Base-by-base conservation (phyloP, 192 early-diverging fungal species). In the Obelidium mucronatum region DNA sequence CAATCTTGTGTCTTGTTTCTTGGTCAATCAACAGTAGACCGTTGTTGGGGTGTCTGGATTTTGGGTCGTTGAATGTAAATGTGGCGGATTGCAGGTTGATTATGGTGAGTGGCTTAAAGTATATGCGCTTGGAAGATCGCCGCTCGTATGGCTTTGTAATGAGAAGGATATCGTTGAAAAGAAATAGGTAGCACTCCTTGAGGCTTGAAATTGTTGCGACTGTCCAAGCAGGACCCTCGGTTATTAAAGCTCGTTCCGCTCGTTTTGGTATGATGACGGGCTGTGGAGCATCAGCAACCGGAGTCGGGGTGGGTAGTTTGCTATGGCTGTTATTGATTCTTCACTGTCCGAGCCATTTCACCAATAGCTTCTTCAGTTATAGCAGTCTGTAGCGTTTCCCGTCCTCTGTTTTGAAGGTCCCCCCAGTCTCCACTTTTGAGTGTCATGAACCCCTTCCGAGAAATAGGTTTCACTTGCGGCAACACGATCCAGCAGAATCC, bases 151-250 rank as follows among this genome's bases (percentile, higher is more conserved):
- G 69, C 30, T 72, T 72, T 54, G 69, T 72, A 24, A 72, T 72
- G 13, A 72, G 48, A 19, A 72, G 56, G 30, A 72, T 28, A 36
- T 72, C 69, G 11, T 11, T 58, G 36, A 72, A 59, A 4, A 72
- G 54, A 37, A 72, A 72, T 28, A 72, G 31, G 54, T 72, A 72
- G 56, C 69, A 72, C 30, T 72, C 69, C 36, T 72, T 72, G 34
- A 72, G 39, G 30, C 31, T 58, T 1, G 69, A 72, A n/a, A 72
- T 55, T 1, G 69, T 72, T 34, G 69, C 28, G 30, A 72, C 35
- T 19, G 34, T 55, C 69, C 69, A 72, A 24, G 69, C 69, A 22
- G 69, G 69, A 19, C 69, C 69, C 39, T 72, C 69, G 4, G n/a
- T n/a, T 11, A 72, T 39, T 11, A 72, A 36, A 1, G 22, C 36